Evolutionary conservation across 1,284 basidiomycete genomes (phyloP).

Genomic region (Papiliotrema terrestris): DNA sequence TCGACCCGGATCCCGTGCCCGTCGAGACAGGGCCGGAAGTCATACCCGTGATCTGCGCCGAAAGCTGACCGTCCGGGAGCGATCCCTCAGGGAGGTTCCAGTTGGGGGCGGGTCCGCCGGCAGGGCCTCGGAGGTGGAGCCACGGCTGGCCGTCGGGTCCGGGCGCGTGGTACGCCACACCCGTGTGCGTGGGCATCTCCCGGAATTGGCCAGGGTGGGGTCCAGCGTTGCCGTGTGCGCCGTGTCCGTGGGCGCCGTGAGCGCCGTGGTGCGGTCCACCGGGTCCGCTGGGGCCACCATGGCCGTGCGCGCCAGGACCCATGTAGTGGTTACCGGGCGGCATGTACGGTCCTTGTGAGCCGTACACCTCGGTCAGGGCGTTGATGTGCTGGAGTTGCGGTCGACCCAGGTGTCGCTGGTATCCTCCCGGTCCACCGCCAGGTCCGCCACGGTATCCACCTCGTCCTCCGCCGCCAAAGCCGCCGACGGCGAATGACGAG

Average conservation of each 20-base stretch:
- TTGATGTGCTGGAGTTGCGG: slow-evolving; percentile 50
- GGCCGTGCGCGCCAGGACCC: slow-evolving; percentile 10
- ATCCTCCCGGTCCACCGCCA: slow-evolving; percentile 28
- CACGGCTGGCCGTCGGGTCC: slow-evolving; percentile 46
- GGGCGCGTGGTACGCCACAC: slow-evolving; percentile 44
- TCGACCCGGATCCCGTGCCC: not conserved
- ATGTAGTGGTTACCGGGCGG: slow-evolving; percentile 25
- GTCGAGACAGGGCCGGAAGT: not conserved
- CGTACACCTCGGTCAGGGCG: slow-evolving; percentile 50
- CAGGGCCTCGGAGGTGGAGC: slow-evolving; percentile 43
- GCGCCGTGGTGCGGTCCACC: slow-evolving; percentile 5
- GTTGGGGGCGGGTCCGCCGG: slow-evolving; percentile 38
- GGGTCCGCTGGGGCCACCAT: slow-evolving; percentile 9
- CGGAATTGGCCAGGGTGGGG: slow-evolving; percentile 2
- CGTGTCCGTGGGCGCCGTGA: too few species aligned
- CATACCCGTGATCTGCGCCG: slow-evolving; percentile 1
- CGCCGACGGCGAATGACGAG: slow-evolving; percentile 56
- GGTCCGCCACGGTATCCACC: slow-evolving; percentile 38
- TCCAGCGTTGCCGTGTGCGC: not conserved
- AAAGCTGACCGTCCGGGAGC: not conserved
- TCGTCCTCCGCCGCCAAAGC: slow-evolving; percentile 33
- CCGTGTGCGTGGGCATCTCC: slow-evolving; percentile 35
- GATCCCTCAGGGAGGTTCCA: slow-evolving; percentile 19
- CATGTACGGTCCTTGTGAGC: slow-evolving; percentile 41
- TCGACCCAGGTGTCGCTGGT: slow-evolving; percentile 44